phyloP scores from a whole-genome alignment of 768 basidiomycete genomes.

The Rhodocollybia butyracea region DNA sequence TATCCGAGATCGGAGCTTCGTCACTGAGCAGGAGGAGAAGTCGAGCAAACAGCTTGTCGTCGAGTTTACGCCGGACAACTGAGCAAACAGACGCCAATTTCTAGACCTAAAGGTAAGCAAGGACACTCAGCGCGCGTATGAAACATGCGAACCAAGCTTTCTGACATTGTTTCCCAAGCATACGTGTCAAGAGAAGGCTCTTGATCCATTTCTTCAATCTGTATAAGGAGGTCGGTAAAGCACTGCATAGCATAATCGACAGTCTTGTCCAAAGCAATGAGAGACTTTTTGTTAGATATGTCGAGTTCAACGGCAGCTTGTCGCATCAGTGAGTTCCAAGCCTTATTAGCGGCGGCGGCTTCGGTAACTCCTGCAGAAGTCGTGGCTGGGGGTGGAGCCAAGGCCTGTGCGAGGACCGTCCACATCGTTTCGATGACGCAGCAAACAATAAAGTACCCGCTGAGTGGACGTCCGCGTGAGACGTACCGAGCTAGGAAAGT shows the following conservation, averaged over 20 bases:
- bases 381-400: slow-evolving; percentile 32
- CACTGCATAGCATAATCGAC: slow-evolving; percentile 67
- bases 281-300: slow-evolving; percentile 29
- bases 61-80: slow-evolving; percentile 64
- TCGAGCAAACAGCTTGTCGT: slow-evolving; percentile 63
- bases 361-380: slow-evolving; percentile 41
- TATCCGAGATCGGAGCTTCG: slow-evolving; percentile 77
- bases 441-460: slow-evolving; percentile 87
- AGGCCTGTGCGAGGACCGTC: slow-evolving; percentile 77
- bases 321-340: slow-evolving; percentile 70
- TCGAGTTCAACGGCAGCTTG: slow-evolving; percentile 43
- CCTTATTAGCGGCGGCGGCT: slow-evolving; percentile 81
- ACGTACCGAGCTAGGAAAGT: slow-evolving; percentile 76
- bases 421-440: slow-evolving; percentile 84
- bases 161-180: slow-evolving; percentile 90
- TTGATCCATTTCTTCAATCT: slow-evolving; percentile 79
- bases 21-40: slow-evolving; percentile 77
- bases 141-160: slow-evolving; percentile 61
- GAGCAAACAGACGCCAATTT: slow-evolving; percentile 86
- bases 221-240: slow-evolving; percentile 71
- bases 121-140: neutral
- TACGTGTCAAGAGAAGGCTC: slow-evolving; percentile 84
- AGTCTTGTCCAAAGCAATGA: slow-evolving; percentile 41
- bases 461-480: slow-evolving; percentile 70
- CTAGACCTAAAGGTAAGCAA: slow-evolving; percentile 34